Evolutionary conservation across 345 rosid genomes (phyloP).

Genomic region (Gossypium stocksii): DNA sequence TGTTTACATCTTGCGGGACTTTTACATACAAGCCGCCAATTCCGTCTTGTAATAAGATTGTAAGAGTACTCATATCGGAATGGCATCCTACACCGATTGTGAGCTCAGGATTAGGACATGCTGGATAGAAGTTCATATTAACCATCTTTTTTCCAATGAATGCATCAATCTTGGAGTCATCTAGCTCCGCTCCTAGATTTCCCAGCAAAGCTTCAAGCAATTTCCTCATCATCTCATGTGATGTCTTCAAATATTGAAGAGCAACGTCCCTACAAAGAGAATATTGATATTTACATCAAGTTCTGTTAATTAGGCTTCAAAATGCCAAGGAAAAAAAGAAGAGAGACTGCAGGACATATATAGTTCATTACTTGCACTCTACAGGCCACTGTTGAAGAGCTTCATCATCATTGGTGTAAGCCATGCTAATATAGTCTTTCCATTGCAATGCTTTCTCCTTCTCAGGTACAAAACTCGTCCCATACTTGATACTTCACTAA

Average conservation of each 20-base stretch:
- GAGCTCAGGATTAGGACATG: slow-evolving; percentile 50
- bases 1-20: background rate
- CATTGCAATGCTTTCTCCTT: slow-evolving; percentile 58
- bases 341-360: background rate
- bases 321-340: background rate
- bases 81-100: slow-evolving; percentile 59
- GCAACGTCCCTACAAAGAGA: slow-evolving; percentile 33
- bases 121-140: slow-evolving; percentile 58
- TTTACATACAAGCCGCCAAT: background rate
- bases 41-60: background rate
- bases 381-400: slow-evolving; percentile 55
- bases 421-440: slow-evolving; percentile 58
- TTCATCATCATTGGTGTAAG: slow-evolving; percentile 46
- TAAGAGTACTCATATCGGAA: slow-evolving; percentile 3
- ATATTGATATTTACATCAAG: background rate
- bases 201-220: slow-evolving; percentile 35
- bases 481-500: slow-evolving; percentile 50
- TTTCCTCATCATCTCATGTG: slow-evolving; percentile 36
- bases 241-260: slow-evolving; percentile 38
- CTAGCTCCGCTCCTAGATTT: slow-evolving; percentile 37
- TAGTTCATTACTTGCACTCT: slow-evolving; percentile 36
- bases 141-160: slow-evolving; percentile 41
- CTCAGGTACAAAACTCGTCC: slow-evolving; percentile 54
- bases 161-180: slow-evolving; percentile 36
- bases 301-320: background rate